Percentiles rank a stretch among this genome's conserved stretches.
These are phyloP conservation scores for Thecaphora thlaspeos DNA, from an alignment of 1,284 basidiomycete genomes.

Conservation along the genomic window DNA sequence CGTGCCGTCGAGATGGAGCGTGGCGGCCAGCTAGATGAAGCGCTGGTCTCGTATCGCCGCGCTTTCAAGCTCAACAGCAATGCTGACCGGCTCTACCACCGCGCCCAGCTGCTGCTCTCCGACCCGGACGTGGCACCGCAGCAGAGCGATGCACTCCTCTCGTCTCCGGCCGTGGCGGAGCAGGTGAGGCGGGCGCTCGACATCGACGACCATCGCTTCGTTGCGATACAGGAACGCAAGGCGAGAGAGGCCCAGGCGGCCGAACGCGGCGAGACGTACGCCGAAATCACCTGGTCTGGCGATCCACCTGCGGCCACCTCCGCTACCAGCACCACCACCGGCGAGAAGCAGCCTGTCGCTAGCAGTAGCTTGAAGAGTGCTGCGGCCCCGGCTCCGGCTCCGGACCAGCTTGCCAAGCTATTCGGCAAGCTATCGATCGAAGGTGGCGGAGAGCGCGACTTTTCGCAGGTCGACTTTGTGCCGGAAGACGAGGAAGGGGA, in stretches of 20 bases:
- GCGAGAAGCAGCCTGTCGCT: no score
- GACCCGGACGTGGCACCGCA: constrained; percentile 15
- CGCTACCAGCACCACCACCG: not conserved
- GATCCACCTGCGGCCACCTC: not conserved
- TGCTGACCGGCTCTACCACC: constrained; percentile 44
- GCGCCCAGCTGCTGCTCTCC: constrained; percentile 36
- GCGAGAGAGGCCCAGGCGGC: constrained; percentile 17
- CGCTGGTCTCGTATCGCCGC: constrained; percentile 35
- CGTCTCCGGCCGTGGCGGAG: constrained; percentile 36
- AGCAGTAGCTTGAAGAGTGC: no score
- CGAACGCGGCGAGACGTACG: constrained; percentile 10
- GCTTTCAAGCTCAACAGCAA: constrained; percentile 45
- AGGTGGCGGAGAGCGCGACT: constrained; percentile 31
- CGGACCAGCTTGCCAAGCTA: constrained; percentile 29
- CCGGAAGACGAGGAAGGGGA: constrained; percentile 40
- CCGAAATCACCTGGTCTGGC: not conserved
- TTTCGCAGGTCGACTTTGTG: constrained; percentile 17
- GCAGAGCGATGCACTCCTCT: constrained; percentile 24
- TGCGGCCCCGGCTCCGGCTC: no score
- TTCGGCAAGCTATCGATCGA: constrained; percentile 22
- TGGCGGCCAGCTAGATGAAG: constrained; percentile 37
- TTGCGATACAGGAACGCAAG: constrained; percentile 33
- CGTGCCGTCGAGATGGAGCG: constrained; percentile 44
- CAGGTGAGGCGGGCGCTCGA: constrained; percentile 38
- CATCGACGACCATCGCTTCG: constrained; percentile 36